Base-by-base conservation (phyloP, 768 basidiomycete species). In the Serendipita sp. region DNA sequence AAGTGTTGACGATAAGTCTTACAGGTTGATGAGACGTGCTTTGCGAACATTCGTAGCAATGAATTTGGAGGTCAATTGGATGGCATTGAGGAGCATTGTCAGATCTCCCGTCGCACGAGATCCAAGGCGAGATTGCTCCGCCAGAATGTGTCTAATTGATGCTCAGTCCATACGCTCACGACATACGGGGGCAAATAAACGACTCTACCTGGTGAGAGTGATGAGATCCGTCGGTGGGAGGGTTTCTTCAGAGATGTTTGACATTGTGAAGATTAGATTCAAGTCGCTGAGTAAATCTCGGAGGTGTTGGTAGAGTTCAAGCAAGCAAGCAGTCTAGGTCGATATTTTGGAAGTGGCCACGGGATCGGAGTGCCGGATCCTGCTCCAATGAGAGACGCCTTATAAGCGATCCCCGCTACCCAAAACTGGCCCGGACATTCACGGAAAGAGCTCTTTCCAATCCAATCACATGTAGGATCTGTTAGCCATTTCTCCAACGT, bases 41-140 rank as follows among this genome's bases (percentile, higher is more conserved):
- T 92, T 91, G 69, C 96, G 86, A 71, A 99, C 96, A 72, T 97
- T 98, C 69, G 92, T 94, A 2, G 94, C 91, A 73, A 98, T 97
- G 80, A 97, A 97, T 76, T 92, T 93, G 78, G 89, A 92, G 37
- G 91, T 91, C 68, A 92, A 85, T 74, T 96, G 92, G 74, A 99
- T 97, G 54, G 93, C 95, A 67, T 87, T 95, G 68, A 99, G 81
- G 65, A 99, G 83, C 67, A 98, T 76, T 2, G 96, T 98, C 64
- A 98, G 78, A 77, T 98, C 96, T 66, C 96, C 95, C 0, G 91
- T 92, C 3, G 93, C 93, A 3, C 82, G 75, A 8, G 84, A 75
- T 45, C 94, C 94, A 34, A 94, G 78, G 65, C 86, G 85, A 68
- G 89, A 75, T 75, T 95, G 92, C 71, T 92, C 88, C 64, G 79